These are phyloP conservation scores for Wickerhamiella lipophila DNA, from an alignment of 805 yeast species.

Conservation along the genomic window DNA sequence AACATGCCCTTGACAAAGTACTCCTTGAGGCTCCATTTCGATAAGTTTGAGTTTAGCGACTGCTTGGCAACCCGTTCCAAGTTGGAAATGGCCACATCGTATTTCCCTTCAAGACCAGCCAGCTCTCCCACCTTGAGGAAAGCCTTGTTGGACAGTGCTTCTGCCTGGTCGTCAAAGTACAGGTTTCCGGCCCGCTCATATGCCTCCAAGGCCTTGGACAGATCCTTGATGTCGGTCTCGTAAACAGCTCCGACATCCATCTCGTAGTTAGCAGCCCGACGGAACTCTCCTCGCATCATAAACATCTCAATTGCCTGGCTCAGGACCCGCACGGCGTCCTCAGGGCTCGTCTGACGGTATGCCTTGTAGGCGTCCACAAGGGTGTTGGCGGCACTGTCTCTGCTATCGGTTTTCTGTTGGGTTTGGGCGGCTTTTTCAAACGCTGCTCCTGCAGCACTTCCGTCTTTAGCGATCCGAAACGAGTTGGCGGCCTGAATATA, in stretches of 20 bases:
- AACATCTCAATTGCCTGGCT: slow-evolving; percentile 69
- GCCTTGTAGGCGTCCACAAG: slow-evolving; percentile 84
- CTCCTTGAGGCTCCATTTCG: slow-evolving; percentile 88
- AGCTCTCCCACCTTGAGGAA: slow-evolving; percentile 82
- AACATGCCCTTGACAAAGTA: slow-evolving; percentile 74
- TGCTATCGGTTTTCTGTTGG: slow-evolving; percentile 59
- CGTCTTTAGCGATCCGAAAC: slow-evolving; percentile 62
- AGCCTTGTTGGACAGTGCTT: slow-evolving; percentile 79
- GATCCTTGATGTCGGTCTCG: slow-evolving; percentile 61
- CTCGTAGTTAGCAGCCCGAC: slow-evolving; percentile 90
- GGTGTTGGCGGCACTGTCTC: slow-evolving; percentile 86
- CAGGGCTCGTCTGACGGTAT: slow-evolving; percentile 59
- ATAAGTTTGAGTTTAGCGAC: slow-evolving; percentile 56
- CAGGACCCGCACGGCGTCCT: slow-evolving; percentile 63
- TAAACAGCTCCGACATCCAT: slow-evolving; percentile 80
- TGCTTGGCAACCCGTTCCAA: slow-evolving; percentile 71
- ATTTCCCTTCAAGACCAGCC: slow-evolving; percentile 62
- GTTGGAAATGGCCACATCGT: slow-evolving; percentile 57
- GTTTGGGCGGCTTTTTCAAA: slow-evolving; percentile 77
- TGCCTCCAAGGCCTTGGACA: slow-evolving; percentile 53
- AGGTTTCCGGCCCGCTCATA: slow-evolving; percentile 95
- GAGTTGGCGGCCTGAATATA: slow-evolving; percentile 89
- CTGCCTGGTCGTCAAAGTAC: slow-evolving; percentile 87
- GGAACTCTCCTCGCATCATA: slow-evolving; percentile 83
- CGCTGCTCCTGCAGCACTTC: slow-evolving; percentile 60